Percentiles rank a stretch among this genome's conserved stretches.
Conservation (phyloP, 768 basidiomycete genomes). For the Erythrobasidium yunnanense region DNA sequence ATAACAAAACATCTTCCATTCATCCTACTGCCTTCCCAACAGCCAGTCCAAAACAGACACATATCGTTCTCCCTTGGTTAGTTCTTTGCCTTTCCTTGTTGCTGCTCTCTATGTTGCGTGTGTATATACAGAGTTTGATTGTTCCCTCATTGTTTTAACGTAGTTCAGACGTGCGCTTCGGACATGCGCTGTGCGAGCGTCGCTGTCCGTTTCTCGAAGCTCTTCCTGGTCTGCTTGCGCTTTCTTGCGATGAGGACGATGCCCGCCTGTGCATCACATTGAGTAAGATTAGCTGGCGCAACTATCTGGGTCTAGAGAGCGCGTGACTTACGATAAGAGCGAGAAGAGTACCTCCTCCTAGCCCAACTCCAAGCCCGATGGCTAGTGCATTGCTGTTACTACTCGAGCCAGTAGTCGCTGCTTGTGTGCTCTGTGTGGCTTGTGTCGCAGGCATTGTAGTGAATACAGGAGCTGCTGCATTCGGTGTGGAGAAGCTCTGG, state of each 20-base stretch:
- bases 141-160: background rate
- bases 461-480: background rate
- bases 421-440: background rate
- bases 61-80: no score
- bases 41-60: no score
- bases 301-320: no score
- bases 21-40: no score
- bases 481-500: background rate
- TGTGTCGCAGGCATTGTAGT: background rate
- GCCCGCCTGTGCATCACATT: no score
- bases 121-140: background rate
- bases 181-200: background rate
- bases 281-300: no score
- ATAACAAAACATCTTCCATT: no score
- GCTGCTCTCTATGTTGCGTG: background rate
- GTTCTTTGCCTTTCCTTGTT: no score
- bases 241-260: background rate
- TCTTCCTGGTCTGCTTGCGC: background rate
- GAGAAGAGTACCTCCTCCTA: background rate
- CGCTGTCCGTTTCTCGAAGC: constrained; percentile 7
- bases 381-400: background rate
- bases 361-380: constrained; percentile 12
- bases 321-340: background rate
- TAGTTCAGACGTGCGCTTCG: background rate
- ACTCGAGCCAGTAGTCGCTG: no score